phyloP scores from a whole-genome alignment of 2,329 filamentous ascomycete species.

The Alternaria dauci region DNA sequence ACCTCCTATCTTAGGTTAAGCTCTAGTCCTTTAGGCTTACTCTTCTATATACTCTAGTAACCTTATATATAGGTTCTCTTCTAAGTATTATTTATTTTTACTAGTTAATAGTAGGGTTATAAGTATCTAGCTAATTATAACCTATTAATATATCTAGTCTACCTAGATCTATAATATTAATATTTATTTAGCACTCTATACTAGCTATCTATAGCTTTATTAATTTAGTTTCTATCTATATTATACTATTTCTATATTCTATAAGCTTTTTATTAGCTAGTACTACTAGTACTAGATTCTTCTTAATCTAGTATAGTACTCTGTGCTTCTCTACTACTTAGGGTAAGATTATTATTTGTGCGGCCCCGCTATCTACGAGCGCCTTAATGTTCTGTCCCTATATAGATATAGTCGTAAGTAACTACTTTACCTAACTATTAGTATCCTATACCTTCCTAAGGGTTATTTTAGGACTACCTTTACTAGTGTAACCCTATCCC shows the following conservation, averaged over 20 bases:
- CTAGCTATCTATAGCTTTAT: no score
- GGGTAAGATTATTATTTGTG: not conserved
- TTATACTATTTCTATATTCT: no score
- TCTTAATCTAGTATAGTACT: not conserved
- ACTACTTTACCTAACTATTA: not conserved
- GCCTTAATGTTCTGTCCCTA: not conserved
- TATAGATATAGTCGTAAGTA: not conserved
- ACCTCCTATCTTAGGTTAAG: not conserved
- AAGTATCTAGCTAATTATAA: no score
- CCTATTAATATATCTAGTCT: not conserved
- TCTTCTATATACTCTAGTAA: not conserved
- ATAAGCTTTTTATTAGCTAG: no score
- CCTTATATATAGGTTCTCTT: not conserved
- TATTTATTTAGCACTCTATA: no score
- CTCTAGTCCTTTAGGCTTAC: not conserved
- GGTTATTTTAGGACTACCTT: not conserved
- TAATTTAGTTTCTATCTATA: no score
- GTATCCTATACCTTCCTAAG: not conserved
- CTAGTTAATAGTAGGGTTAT: not conserved
- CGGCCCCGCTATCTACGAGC: not conserved
- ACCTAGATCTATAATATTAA: no score
- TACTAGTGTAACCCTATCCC: not conserved
- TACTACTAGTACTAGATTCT: not conserved
- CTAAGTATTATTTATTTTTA: not conserved
- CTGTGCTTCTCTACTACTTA: no score